A percentile compares a stretch with the other conserved stretches of the same genome.
These are phyloP conservation scores for Pichia eremophila DNA, from an alignment of 805 yeast species.

Conservation along the genomic window DNA sequence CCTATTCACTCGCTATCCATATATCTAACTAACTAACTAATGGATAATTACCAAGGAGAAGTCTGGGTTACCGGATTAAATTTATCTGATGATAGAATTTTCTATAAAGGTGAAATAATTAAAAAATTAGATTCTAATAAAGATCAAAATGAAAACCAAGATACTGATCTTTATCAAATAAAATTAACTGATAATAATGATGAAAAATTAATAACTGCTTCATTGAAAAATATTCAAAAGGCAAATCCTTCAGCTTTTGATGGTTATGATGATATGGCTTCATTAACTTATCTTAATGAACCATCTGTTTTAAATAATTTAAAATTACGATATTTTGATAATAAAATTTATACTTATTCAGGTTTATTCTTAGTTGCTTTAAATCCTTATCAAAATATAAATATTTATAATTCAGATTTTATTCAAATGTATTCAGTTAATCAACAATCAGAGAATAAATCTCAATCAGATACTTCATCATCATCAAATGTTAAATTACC, in stretches of 20 bases:
- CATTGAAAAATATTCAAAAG: slow-evolving; percentile 40
- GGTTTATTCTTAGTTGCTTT: slow-evolving; percentile 93
- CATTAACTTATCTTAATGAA: slow-evolving; percentile 85
- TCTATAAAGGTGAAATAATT: slow-evolving; percentile 50
- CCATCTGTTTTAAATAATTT: slow-evolving; percentile 90
- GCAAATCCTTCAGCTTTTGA: slow-evolving; percentile 89
- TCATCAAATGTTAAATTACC: slow-evolving; percentile 2
- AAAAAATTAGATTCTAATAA: slow-evolving; percentile 26
- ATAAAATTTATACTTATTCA: slow-evolving; percentile 83
- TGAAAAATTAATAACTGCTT: slow-evolving; percentile 26
- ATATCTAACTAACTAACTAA: background rate
- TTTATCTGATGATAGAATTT: slow-evolving; percentile 47
- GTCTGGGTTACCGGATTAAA: slow-evolving; percentile 50
- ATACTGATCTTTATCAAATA: background rate
- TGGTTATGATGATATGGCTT: slow-evolving; percentile 91
- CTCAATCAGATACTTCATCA: background rate
- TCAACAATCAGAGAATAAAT: slow-evolving; percentile 15
- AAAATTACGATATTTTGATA: slow-evolving; percentile 64
- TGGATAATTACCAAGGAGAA: slow-evolving; percentile 34
- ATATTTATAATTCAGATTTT: slow-evolving; percentile 56
- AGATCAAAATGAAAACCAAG: slow-evolving; percentile 26
- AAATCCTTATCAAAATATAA: slow-evolving; percentile 75
- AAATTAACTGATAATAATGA: slow-evolving; percentile 3
- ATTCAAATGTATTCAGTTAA: slow-evolving; percentile 36
- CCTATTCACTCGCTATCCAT: too few species aligned